A percentile compares a stretch with the other conserved stretches of the same genome.
These are phyloP conservation scores for Chaetomiaceae sp. DNA, from an alignment of 2,329 filamentous ascomycete genomes.

Conservation along the genomic window DNA sequence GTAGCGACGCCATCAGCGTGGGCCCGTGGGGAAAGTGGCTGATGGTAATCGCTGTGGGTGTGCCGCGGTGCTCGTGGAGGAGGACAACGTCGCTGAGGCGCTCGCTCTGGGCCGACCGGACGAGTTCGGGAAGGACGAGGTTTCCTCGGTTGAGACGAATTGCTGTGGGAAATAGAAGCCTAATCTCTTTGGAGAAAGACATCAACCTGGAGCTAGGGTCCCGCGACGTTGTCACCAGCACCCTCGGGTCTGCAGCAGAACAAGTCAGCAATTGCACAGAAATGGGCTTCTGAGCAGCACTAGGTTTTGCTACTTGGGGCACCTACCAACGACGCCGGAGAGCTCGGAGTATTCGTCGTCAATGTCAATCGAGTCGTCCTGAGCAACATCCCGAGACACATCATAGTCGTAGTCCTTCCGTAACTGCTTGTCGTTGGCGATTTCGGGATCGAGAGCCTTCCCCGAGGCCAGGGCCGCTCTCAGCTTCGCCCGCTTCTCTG, in stretches of 20 bases:
- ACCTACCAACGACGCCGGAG: conserved; percentile 77
- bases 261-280: neutral
- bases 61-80: conserved; percentile 74
- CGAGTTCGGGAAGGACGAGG: conserved; percentile 77
- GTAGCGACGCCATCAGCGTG: conserved; percentile 75
- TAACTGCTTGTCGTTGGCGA: conserved; percentile 80
- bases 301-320: too few species aligned
- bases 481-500: conserved; percentile 82
- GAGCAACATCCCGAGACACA: conserved; percentile 66
- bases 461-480: conserved; percentile 82
- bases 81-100: conserved; percentile 80
- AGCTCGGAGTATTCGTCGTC: conserved; percentile 89
- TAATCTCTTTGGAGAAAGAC: conserved; percentile 80
- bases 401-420: conserved; percentile 91
- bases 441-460: conserved; percentile 72
- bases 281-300: neutral
- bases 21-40: conserved; percentile 86
- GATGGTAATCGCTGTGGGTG: conserved; percentile 77
- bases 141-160: conserved; percentile 75
- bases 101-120: conserved; percentile 71
- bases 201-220: conserved; percentile 77
- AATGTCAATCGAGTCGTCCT: conserved; percentile 64
- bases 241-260: conserved; percentile 49
- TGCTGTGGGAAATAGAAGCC: conserved; percentile 23
- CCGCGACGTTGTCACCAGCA: conserved; percentile 85